Conservation (phyloP, 2,329 filamentous ascomycete species). For the Hypoxylon sp. region DNA sequence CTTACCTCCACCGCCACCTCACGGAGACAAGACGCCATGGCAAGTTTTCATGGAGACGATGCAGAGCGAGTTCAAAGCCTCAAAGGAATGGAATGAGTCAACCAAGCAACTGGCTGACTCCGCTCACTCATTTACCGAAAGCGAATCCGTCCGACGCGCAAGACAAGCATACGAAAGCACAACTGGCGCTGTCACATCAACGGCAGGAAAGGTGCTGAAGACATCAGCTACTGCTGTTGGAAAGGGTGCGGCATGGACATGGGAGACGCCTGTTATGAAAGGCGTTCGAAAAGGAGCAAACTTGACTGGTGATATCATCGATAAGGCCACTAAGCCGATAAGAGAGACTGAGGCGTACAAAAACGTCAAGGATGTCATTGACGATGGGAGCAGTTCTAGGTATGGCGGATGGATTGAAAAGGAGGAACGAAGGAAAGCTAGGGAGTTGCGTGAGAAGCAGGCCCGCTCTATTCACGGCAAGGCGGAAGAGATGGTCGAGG, state of each 20-base stretch:
- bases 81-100: constrained; percentile 99
- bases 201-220: constrained; percentile 85
- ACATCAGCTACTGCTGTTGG: constrained; percentile 88
- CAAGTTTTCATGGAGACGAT: constrained; percentile 99
- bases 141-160: constrained; percentile 88
- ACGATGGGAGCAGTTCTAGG: constrained; percentile 94
- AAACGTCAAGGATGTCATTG: constrained; percentile 94
- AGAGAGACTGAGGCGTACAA: constrained; percentile 96
- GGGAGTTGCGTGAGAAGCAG: constrained; percentile 80
- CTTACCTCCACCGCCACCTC: constrained; percentile 88
- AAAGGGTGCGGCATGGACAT: constrained; percentile 94
- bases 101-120: constrained; percentile 93
- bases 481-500: constrained; percentile 79
- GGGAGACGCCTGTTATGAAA: constrained; percentile 95
- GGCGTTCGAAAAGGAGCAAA: constrained; percentile 89
- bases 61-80: constrained; percentile 92
- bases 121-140: constrained; percentile 92
- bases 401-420: constrained; percentile 98
- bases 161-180: constrained; percentile 89
- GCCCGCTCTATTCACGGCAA: constrained; percentile 64
- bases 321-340: constrained; percentile 95
- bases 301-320: constrained; percentile 86
- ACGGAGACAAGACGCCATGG: constrained; percentile 98
- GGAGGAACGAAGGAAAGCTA: constrained; percentile 86
- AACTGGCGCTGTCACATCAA: constrained; percentile 84